These are phyloP conservation scores for Terana coerulea DNA, from an alignment of 768 basidiomycete genomes.

Conservation along the genomic window DNA sequence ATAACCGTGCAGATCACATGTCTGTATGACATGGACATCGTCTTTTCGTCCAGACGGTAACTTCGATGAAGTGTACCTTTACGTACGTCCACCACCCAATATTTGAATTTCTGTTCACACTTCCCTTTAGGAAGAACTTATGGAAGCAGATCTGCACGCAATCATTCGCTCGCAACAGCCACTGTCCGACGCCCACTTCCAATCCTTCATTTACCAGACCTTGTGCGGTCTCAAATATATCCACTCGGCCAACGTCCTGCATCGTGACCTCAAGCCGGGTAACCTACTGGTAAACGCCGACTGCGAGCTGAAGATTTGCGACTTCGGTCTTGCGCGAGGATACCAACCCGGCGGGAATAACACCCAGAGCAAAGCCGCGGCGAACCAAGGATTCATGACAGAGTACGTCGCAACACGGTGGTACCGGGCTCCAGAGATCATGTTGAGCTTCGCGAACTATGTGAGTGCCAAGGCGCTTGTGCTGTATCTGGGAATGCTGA, in stretches of 20 bases:
- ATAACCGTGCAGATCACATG: constrained; percentile 71
- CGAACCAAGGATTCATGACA: constrained; percentile 96
- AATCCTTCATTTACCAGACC: constrained; percentile 97
- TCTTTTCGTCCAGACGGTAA: constrained; percentile 87
- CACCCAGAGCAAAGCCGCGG: constrained; percentile 49
- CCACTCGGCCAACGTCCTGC: constrained; percentile 96
- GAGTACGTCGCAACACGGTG: constrained; percentile 99
- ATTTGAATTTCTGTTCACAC: constrained; percentile 4
- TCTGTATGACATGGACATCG: constrained; percentile 97
- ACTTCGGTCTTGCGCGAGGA: constrained; percentile 95
- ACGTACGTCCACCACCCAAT: constrained; percentile 44
- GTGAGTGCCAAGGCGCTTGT: constrained; percentile 41
- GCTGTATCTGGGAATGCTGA: constrained; percentile 15
- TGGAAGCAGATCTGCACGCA: constrained; percentile 99
- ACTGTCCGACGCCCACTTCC: constrained; percentile 87
- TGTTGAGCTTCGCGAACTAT: constrained; percentile 95
- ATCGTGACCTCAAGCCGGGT: constrained; percentile 93
- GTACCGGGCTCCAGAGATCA: constrained; percentile 99
- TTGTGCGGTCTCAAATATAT: constrained; percentile 98
- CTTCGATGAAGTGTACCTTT: constrained; percentile 96
- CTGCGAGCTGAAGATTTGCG: constrained; percentile 97
- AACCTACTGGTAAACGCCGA: constrained; percentile 97
- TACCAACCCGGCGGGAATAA: constrained; percentile 83
- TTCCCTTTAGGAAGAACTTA: constrained; percentile 82
- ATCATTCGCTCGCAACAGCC: constrained; percentile 90